Base-by-base conservation (phyloP, 2,329 filamentous ascomycete genomes). In the Epichloe uncinata region DNA sequence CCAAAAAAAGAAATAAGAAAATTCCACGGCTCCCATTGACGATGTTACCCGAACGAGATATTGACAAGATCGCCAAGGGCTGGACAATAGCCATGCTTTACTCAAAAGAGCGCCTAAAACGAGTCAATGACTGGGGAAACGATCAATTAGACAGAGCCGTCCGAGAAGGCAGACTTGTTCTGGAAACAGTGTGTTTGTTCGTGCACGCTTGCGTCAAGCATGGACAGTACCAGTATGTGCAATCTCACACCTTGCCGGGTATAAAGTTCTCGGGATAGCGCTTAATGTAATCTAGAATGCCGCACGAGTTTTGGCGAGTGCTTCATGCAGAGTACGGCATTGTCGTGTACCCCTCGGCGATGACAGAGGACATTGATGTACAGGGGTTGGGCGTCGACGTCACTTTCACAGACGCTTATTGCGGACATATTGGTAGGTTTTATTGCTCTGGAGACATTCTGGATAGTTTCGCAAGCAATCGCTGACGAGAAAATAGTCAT, bases 131-230 rank as follows among this genome's bases (percentile, higher is more conserved):
- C 22, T 58, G 65, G 46, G 55, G 63, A n/a, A 58, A 59, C n/a
- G 57, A 62, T 16, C 58, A 67, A 53, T 55, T 69, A 26, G 59
- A 63, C 30, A 55, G 56, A 15, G 66, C 64, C 0, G 55, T 59
- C 42, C 56, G 60, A 8, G 61, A 66, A 30, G 66, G 66, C 4
- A 57, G 55, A 9, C 50, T 69, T 20, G 60, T 69, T 12, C 55
- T 69, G 35, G 66, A 69, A 56, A 69, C 66, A 7, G 57, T 66
- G 13, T 69, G 66, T 42, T 52, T 69, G n/a, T 69, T 69, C 47
- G 58, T 69, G 22, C 66, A 69, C 48, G 60, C 65, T 22, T 67
- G 65, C 41, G 54, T 69, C 46, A 69, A 64, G 56, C 58, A 54
- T 7, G 65, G 62, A 8, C 66, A 69, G 45, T 69, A 63, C 55